Base-by-base conservation (phyloP, 345 rosid genomes). In the Linum tenue region DNA sequence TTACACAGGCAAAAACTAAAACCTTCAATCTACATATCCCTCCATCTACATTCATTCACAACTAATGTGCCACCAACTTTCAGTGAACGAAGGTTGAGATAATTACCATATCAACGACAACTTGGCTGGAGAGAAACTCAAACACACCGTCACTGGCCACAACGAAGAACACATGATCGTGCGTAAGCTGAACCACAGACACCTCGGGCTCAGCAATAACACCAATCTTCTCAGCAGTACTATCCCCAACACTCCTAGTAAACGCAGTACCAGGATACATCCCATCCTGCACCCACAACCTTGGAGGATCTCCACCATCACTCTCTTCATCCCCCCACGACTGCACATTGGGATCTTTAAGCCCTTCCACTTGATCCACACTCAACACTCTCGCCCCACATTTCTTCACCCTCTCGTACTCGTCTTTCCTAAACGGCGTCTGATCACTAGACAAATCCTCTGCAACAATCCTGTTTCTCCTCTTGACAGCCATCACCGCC, bases 101-200 rank as follows among this genome's bases (percentile, higher is more conserved):
- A 1, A 62, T 66, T 88, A 94, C 99, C 96, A 88, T 83, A 79
- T 88, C 78, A 37, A 90, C 89, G 74, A 90, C 95, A 11, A 83
- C 79, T 76, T 88, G 96, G 79, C 96, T 94, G 16, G 95, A 82
- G 69, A 94, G 89, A 76, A 88, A 94, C 84, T 94, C 99, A 57
- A 94, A 94, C 62, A 94, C 88, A 43, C 97, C 99, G 72, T 91
- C 99, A 67, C 99, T 94, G 14, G 96, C 99, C 71, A 94, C 89
- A 64, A 94, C 84, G 55, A 94, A 90, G 76, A 94, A 94, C 78
- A 77, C 62, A 69, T 91, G 95, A 68, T 81, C 75, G 1, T 86
- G 86, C 17, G 79, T 83, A 39, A 91, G 85, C 63, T 73, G 80
- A 72, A 90, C 82, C 67, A 76, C 64, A 1, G 84, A 78, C 67